Percentiles rank a stretch among this genome's conserved stretches.
phyloP scores from a whole-genome alignment of 177 flowering plant genomes.

The Vitis hybrid region DNA sequence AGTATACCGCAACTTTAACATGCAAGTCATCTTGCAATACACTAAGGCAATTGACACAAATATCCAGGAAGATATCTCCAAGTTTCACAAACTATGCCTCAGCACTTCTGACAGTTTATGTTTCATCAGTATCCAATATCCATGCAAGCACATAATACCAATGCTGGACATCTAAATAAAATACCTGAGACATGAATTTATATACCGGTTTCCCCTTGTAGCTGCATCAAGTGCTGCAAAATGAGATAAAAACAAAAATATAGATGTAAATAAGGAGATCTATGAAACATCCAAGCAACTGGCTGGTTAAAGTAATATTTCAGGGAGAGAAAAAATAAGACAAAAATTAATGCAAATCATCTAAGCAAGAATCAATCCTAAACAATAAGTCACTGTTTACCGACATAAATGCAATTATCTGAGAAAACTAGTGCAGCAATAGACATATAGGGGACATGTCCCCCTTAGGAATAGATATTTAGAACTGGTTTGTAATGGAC shows the following conservation, averaged over 20 bases:
- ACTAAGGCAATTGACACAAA: neutral
- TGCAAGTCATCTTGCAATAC: too few species aligned
- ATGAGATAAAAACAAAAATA: slow-evolving; percentile 6
- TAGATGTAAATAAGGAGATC: neutral
- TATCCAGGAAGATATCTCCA: neutral
- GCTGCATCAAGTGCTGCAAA: slow-evolving; percentile 90
- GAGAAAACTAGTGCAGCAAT: too few species aligned
- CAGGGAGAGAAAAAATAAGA: neutral
- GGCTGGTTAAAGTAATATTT: neutral
- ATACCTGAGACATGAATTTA: slow-evolving; percentile 94
- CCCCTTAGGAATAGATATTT: too few species aligned
- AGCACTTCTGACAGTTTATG: neutral
- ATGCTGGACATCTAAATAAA: neutral
- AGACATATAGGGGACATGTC: too few species aligned
- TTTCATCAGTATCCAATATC: slow-evolving; percentile 2
- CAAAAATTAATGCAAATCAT: neutral
- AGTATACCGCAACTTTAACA: too few species aligned
- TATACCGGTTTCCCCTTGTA: slow-evolving; percentile 86
- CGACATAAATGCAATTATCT: too few species aligned
- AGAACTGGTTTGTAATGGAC: too few species aligned
- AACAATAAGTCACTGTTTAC: neutral
- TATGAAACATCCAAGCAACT: neutral
- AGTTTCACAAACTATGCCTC: neutral
- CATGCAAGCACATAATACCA: neutral
- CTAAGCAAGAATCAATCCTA: neutral